Conservation (phyloP, 2,329 filamentous ascomycete species). For the Xylaria sp. region DNA sequence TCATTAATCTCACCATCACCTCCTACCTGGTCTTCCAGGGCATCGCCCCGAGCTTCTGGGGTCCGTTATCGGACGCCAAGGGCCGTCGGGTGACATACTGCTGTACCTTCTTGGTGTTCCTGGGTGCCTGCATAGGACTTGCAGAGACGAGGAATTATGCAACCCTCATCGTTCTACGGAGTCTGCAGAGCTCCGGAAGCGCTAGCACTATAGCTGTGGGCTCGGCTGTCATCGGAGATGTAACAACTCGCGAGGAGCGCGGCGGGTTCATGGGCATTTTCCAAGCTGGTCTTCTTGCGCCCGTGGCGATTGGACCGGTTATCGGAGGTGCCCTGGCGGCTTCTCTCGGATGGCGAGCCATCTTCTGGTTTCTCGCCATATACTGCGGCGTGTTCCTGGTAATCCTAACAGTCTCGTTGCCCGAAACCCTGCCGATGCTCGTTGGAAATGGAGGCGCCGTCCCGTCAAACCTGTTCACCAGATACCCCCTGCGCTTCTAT, state of each 20-base stretch:
- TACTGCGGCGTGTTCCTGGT: conserved; percentile 35
- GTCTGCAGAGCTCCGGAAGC: conserved; percentile 48
- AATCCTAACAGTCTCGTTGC: conserved; percentile 40
- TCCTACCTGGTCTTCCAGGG: conserved; percentile 51
- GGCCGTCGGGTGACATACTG: conserved; percentile 47
- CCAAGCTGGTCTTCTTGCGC: conserved; percentile 34
- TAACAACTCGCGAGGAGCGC: conserved; percentile 52
- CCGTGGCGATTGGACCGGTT: conserved; percentile 41
- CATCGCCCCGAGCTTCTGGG: conserved; percentile 47
- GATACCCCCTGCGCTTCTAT: conserved; percentile 33
- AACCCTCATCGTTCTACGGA: conserved; percentile 45
- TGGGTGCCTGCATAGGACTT: conserved; percentile 44
- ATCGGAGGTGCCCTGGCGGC: conserved; percentile 48
- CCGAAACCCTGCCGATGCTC: conserved; percentile 39
- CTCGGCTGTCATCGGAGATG: conserved; percentile 51
- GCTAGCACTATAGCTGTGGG: conserved; percentile 51
- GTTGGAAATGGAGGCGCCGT: conserved; percentile 39
- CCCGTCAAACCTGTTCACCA: conserved; percentile 21
- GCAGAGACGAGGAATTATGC: conserved; percentile 41
- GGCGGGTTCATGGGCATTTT: conserved; percentile 50
- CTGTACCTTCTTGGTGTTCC: conserved; percentile 42
- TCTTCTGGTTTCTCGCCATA: conserved; percentile 53
- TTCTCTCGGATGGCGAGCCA: conserved; percentile 47
- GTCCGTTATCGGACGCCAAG: conserved; percentile 42
- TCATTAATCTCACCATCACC: conserved; percentile 42